These are phyloP conservation scores for Penicillium digitatum DNA, from an alignment of 2,329 filamentous ascomycete species.

Conservation along the genomic window DNA sequence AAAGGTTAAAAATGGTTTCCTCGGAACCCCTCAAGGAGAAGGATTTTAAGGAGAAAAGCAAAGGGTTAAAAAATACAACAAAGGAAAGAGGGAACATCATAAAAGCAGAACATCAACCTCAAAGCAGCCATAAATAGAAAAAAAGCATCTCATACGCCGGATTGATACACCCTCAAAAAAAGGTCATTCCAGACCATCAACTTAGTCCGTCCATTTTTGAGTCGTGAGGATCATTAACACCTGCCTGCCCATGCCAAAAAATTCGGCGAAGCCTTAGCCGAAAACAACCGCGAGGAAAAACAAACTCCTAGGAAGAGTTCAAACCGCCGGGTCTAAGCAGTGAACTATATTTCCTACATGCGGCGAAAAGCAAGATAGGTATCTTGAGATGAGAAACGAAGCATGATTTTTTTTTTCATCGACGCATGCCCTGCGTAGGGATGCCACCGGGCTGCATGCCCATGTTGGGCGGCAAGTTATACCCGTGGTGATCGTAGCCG, in stretches of 20 bases:
- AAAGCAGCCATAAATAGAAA: constrained; percentile 17
- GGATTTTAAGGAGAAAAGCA: constrained; percentile 14
- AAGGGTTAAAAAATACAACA: constrained; percentile 19
- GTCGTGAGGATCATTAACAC: constrained; percentile 41
- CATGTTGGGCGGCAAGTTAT: constrained; percentile 42
- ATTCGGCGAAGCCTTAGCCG: constrained; percentile 24
- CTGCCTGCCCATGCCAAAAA: constrained; percentile 39
- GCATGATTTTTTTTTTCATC: constrained; percentile 13
- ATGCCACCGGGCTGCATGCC: constrained; percentile 40
- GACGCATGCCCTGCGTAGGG: constrained; percentile 37
- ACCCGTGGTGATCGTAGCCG: constrained; percentile 42
- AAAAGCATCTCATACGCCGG: constrained; percentile 29
- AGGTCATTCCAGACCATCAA: constrained; percentile 28
- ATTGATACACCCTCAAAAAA: constrained; percentile 30
- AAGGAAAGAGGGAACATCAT: constrained; percentile 17
- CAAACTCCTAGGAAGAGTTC: constrained; percentile 14
- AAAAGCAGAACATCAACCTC: constrained; percentile 22
- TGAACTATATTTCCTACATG: constrained; percentile 5
- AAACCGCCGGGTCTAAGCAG: constrained; percentile 19
- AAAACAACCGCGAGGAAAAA: constrained; percentile 15
- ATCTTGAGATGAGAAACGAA: constrained; percentile 11
- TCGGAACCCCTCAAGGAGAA: constrained; percentile 11
- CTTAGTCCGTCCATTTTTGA: constrained; percentile 35
- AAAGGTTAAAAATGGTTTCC: constrained; percentile 14
- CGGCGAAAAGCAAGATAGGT: constrained; percentile 13